Evolutionary conservation across 2,329 filamentous ascomycete genomes (phyloP), one percentile per base, ranked within the genome.

Genomic region (Cucurbitaria berberidis): DNA sequence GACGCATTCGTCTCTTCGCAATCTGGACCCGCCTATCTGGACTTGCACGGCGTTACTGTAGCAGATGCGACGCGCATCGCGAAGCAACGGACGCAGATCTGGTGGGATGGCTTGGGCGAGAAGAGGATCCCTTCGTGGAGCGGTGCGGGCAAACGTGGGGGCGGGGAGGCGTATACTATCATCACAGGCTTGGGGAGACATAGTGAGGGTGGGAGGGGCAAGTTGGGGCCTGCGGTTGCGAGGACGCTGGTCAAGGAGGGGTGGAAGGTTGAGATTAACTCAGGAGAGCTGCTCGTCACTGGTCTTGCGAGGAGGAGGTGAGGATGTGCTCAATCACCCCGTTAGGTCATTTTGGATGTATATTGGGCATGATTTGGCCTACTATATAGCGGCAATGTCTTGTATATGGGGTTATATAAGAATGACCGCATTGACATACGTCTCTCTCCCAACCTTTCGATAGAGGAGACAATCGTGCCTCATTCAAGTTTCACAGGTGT

Each of bases 1-100:
- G 89, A 95, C 64, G 75, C 83, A 0, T 80, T 88, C 3, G 93
- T 93, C 1, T 81, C 86, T 10, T 70, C 77, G 9, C 88, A 92
- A 68, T 93, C 90, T 45, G 91, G 89, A 45, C 82, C 81, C 0
- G 79, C 75, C 1, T 78, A 81, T 18, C 79, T 96, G 7, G 93
- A 98, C 73, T 78, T 98, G 22, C 93, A 98, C 72, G 91, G 91
- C 5, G 86, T 96, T 5, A 86, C 82, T 39, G 92, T 97, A 1
- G 80, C 86, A 43, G 90, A 96, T 71, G 93, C 89, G 1, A 86
- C 92, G 26, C 82, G 90, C 3, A 96, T 97, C 59, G 87, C 90
- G 1, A 82, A 84, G 26, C 81, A 86, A 41, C 82, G 82, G 32
- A 88, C 89, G 0, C 80, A 83, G 59, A 72, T 70, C 9, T 98